Evolutionary conservation across 1,284 basidiomycete species (phyloP).

Genomic region (Tilletia caries): DNA sequence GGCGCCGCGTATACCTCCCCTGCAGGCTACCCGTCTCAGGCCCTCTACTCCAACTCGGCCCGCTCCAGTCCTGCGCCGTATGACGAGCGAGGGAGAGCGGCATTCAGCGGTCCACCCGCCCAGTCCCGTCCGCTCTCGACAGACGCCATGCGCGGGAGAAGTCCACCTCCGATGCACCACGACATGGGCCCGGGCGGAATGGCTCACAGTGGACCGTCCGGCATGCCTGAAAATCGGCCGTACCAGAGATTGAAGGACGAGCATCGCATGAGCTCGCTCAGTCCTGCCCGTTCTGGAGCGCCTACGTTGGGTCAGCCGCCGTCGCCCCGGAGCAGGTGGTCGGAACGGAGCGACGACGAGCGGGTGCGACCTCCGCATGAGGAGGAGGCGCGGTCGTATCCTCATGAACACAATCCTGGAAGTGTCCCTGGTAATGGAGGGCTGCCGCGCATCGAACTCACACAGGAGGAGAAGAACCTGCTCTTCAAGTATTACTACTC

Average conservation of each 20-base stretch:
- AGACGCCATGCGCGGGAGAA: not conserved
- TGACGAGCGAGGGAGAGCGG: not conserved
- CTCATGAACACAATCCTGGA: too few relatives aligned
- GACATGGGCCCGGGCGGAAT: too few relatives aligned
- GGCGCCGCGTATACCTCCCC: not conserved
- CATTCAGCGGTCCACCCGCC: not conserved
- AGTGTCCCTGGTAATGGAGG: not conserved
- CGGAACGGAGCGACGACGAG: too few relatives aligned
- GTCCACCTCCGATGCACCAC: not conserved
- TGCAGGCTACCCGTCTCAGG: not conserved
- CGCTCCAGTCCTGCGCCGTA: constrained; percentile 9
- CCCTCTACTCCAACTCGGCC: not conserved
- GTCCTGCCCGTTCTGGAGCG: not conserved
- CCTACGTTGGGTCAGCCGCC: too few relatives aligned
- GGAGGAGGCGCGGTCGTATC: too few relatives aligned
- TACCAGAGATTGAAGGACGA: not conserved
- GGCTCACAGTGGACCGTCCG: too few relatives aligned
- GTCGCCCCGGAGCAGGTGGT: too few relatives aligned
- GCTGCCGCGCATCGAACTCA: not conserved
- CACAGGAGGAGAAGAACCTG: constrained; percentile 26
- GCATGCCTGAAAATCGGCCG: not conserved
- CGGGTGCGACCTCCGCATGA: too few relatives aligned
- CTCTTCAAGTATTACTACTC: constrained; percentile 43
- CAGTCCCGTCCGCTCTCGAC: not conserved
- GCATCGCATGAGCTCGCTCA: constrained; percentile 3